A percentile compares a stretch with the other conserved stretches of the same genome.
Conservation (phyloP, 2,329 filamentous ascomycete genomes). For the Penicillium olsonii region DNA sequence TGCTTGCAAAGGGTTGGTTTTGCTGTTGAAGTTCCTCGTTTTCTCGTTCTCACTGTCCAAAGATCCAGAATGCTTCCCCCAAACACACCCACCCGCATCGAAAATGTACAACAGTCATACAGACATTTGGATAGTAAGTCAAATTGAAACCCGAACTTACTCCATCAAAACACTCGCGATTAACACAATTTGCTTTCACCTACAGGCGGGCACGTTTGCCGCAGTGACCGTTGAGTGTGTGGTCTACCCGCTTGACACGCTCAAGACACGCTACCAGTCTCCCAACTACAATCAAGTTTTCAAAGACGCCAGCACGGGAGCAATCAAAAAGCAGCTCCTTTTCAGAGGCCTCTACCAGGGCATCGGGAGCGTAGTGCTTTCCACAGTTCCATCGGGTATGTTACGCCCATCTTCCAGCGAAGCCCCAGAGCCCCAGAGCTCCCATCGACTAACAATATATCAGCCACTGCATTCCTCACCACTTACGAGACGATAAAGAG, state of each 20-base stretch:
- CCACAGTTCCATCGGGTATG: conserved; percentile 81
- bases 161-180: not conserved
- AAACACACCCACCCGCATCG: not conserved
- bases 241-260: conserved; percentile 83
- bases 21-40: not conserved
- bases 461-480: conserved; percentile 84
- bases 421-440: not conserved
- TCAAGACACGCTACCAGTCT: conserved; percentile 84
- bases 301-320: conserved; percentile 57
- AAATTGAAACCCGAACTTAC: not conserved
- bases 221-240: conserved; percentile 84
- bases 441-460: conserved; percentile 1
- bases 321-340: conserved; percentile 56
- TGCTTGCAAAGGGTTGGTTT: not conserved
- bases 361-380: conserved; percentile 78
- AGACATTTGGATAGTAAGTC: conserved; percentile 60
- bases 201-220: conserved; percentile 77
- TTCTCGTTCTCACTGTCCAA: not conserved
- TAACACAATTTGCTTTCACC: not conserved
- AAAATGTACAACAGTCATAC: conserved; percentile 54
- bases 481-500: conserved; percentile 80
- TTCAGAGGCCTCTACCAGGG: conserved; percentile 83
- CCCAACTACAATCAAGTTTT: conserved; percentile 71
- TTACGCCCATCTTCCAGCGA: not conserved
- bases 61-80: not conserved